Conservation (phyloP, 306 rosid species). For the Cercis canadensis region DNA sequence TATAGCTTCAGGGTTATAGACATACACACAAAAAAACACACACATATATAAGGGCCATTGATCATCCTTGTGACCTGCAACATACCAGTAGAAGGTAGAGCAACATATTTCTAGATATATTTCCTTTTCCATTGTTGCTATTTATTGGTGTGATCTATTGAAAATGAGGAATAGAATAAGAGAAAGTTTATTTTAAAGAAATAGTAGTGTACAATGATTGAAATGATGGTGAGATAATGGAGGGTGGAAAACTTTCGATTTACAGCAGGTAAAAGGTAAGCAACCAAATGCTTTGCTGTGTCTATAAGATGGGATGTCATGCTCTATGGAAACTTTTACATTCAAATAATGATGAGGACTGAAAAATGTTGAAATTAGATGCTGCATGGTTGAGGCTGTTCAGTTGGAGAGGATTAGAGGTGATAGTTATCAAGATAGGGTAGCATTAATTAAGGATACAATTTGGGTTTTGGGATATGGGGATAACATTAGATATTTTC, state of each 20-base stretch:
- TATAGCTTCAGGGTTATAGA: constrained; percentile 16
- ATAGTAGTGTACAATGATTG: constrained; percentile 3
- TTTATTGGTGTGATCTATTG: no score
- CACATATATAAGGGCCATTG: background rate
- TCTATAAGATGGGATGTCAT: background rate
- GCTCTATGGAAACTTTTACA: background rate
- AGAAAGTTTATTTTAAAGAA: constrained; percentile 1
- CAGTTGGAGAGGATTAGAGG: no score
- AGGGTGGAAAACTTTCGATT: background rate
- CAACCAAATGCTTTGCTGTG: background rate
- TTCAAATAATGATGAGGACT: background rate
- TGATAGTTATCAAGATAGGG: no score
- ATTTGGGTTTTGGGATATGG: no score
- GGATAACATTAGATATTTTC: no score
- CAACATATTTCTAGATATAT: background rate
- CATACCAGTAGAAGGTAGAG: background rate
- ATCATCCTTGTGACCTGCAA: background rate
- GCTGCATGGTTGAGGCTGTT: no score
- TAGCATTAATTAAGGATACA: no score
- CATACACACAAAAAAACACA: background rate
- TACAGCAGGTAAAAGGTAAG: background rate
- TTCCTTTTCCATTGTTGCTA: background rate
- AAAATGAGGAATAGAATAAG: constrained; percentile 8
- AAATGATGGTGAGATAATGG: constrained; percentile 1
- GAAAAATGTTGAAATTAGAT: no score